Conservation (phyloP, 2,329 filamentous ascomycete genomes). For the Myrmaecium sp. region DNA sequence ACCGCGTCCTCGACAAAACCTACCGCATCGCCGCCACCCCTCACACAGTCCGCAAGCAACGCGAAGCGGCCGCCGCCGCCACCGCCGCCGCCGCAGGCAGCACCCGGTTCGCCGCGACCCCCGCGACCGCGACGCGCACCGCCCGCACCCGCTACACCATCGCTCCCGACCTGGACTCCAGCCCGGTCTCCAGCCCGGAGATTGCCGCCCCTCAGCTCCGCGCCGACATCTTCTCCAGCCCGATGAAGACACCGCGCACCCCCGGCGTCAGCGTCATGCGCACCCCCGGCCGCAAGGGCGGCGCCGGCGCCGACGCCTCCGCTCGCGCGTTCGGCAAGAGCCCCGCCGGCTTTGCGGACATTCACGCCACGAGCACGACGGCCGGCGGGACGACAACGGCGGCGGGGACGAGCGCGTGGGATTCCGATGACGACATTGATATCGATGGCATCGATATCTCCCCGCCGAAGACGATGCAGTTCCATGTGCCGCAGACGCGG, state of each 20-base stretch:
- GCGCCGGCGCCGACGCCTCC: conserved; percentile 1
- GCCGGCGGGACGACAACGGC: conserved; percentile 1
- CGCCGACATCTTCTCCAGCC: conserved; percentile 71
- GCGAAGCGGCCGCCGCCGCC: conserved; percentile 4
- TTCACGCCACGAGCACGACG: background rate
- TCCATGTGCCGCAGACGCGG: conserved; percentile 60
- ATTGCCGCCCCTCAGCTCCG: conserved; percentile 68
- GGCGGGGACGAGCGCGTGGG: conserved; percentile 2
- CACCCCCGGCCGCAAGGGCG: conserved; percentile 41
- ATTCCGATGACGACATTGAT: conserved; percentile 32
- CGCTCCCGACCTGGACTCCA: conserved; percentile 19
- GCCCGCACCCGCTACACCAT: conserved; percentile 5
- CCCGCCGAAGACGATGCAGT: conserved; percentile 86
- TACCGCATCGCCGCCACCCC: conserved; percentile 90
- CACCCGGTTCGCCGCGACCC: conserved; percentile 52
- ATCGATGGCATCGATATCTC: conserved; percentile 43
- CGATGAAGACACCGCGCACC: conserved; percentile 43
- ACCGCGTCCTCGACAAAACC: conserved; percentile 86
- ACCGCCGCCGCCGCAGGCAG: conserved; percentile 2
- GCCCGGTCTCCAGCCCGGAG: conserved; percentile 41
- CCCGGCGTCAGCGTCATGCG: conserved; percentile 69
- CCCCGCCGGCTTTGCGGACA: conserved; percentile 1
- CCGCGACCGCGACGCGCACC: conserved; percentile 39
- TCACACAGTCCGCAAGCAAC: conserved; percentile 39
- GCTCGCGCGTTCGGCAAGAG: conserved; percentile 1